Evolutionary conservation across 495 filamentous ascomycete species (phyloP).

Genomic region (Oidiodendron maius): DNA sequence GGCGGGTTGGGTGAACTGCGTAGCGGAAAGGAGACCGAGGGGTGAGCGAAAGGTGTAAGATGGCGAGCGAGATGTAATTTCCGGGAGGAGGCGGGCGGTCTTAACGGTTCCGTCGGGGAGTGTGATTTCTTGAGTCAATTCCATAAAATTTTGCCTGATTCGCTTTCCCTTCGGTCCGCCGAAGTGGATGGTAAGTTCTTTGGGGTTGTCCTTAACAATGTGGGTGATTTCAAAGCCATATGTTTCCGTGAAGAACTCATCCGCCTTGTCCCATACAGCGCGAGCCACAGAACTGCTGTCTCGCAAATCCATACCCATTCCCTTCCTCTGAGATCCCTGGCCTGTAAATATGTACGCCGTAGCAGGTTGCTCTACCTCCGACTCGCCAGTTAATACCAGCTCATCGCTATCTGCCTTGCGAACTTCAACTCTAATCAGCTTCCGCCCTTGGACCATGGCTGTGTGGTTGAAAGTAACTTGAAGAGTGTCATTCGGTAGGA

Average conservation of each 20-base stretch:
- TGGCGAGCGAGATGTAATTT: conserved; percentile 19
- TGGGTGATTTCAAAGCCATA: conserved; percentile 34
- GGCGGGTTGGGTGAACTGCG: conserved; percentile 38
- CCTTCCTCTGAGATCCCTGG: conserved; percentile 34
- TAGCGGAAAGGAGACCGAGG: conserved; percentile 30
- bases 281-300: conserved; percentile 25
- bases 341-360: conserved; percentile 41
- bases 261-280: conserved; percentile 34
- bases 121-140: conserved; percentile 19
- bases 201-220: conserved; percentile 35
- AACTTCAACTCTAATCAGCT: conserved; percentile 24
- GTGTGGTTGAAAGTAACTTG: conserved; percentile 26
- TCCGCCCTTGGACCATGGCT: conserved; percentile 31
- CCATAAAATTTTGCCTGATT: conserved; percentile 33
- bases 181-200: conserved; percentile 34
- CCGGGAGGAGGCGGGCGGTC: conserved; percentile 17
- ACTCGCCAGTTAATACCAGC: conserved; percentile 29
- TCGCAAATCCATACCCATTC: conserved; percentile 40
- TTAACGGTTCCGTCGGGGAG: conserved; percentile 12
- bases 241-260: conserved; percentile 27
- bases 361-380: conserved; percentile 28
- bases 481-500: conserved; percentile 29
- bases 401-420: conserved; percentile 21
- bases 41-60: conserved; percentile 31
- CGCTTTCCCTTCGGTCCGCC: conserved; percentile 29